A percentile compares a stretch with the other conserved stretches of the same genome.
Evolutionary conservation across 1,284 basidiomycete species (phyloP).

Genomic region (Waitea zeae): DNA sequence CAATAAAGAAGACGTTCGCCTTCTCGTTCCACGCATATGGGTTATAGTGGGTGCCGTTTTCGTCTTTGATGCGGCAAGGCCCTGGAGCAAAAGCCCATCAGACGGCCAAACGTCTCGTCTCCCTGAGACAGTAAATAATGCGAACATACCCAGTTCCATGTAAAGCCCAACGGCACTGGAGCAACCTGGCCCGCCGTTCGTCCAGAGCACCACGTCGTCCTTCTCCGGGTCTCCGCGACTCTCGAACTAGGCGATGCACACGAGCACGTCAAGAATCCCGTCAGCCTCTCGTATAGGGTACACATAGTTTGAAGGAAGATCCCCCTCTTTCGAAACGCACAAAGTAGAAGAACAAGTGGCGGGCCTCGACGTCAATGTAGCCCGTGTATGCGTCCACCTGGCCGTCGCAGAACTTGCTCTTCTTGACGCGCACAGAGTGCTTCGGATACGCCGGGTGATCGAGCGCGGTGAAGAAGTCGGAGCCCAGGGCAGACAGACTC

Average conservation of each 20-base stretch:
- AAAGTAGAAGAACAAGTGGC: slow-evolving; percentile 35
- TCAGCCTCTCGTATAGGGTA: no score
- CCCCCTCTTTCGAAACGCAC: no score
- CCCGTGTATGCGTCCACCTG: slow-evolving; percentile 9
- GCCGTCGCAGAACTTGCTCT: slow-evolving; percentile 5
- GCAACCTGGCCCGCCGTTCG: slow-evolving; percentile 26
- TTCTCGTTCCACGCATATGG: slow-evolving; percentile 52
- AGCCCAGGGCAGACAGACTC: neutral
- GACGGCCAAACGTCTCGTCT: neutral
- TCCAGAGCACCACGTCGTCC: slow-evolving; percentile 40
- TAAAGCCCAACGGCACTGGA: slow-evolving; percentile 41
- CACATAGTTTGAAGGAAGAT: no score
- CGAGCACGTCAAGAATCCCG: no score
- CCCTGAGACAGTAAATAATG: neutral
- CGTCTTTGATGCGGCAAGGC: slow-evolving; percentile 31
- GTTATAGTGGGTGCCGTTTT: slow-evolving; percentile 28
- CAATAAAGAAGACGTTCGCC: slow-evolving; percentile 56
- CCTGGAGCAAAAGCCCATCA: slow-evolving; percentile 10
- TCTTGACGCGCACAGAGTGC: slow-evolving; percentile 9
- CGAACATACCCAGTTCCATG: slow-evolving; percentile 36
- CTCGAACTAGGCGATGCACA: no score
- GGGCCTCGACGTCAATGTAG: slow-evolving; percentile 16
- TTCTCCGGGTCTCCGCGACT: slow-evolving; percentile 46
- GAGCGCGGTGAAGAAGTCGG: slow-evolving; percentile 6
- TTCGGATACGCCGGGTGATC: slow-evolving; percentile 8